Conservation (phyloP, 495 filamentous ascomycete species). For the Chaetomium tenue region DNA sequence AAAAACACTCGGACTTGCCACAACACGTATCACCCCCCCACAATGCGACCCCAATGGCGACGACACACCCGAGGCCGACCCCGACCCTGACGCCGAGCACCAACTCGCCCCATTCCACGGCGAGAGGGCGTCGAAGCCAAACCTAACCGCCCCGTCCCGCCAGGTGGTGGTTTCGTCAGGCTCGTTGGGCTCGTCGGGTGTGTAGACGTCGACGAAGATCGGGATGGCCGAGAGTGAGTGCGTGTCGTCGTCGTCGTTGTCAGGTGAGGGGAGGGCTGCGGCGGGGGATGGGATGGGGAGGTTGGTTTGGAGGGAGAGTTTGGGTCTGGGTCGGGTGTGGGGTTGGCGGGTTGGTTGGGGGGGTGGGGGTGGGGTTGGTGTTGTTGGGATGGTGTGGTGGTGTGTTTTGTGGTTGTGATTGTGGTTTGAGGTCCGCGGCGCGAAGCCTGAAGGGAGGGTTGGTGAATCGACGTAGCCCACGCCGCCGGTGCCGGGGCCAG, state of each 20-base stretch:
- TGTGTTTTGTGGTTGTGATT: neutral
- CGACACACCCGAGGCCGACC: too few species aligned
- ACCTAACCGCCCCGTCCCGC: too few species aligned
- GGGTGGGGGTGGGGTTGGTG: neutral
- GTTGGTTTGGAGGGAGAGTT: slow-evolving; percentile 17
- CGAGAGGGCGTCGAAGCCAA: neutral
- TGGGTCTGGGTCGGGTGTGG: neutral
- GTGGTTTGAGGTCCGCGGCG: neutral
- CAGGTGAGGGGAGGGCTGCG: neutral
- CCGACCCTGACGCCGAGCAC: too few species aligned
- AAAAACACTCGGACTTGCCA: slow-evolving; percentile 35
- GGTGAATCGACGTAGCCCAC: slow-evolving; percentile 5
- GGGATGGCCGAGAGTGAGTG: neutral
- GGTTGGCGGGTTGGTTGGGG: neutral
- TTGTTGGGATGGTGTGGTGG: neutral
- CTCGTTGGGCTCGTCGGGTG: neutral
- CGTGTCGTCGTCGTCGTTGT: neutral
- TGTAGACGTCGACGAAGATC: neutral
- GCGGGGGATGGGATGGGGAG: neutral
- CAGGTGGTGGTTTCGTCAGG: too few species aligned
- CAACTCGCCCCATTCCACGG: slow-evolving; percentile 1
- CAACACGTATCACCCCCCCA: slow-evolving; percentile 29
- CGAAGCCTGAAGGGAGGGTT: slow-evolving; percentile 1
- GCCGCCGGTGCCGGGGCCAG: neutral
- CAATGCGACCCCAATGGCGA: too few species aligned